A percentile compares a stretch with the other conserved stretches of the same genome.
Evolutionary conservation across 163 green algal genomes (phyloP).

Genomic region (Scenedesmus sp.): DNA sequence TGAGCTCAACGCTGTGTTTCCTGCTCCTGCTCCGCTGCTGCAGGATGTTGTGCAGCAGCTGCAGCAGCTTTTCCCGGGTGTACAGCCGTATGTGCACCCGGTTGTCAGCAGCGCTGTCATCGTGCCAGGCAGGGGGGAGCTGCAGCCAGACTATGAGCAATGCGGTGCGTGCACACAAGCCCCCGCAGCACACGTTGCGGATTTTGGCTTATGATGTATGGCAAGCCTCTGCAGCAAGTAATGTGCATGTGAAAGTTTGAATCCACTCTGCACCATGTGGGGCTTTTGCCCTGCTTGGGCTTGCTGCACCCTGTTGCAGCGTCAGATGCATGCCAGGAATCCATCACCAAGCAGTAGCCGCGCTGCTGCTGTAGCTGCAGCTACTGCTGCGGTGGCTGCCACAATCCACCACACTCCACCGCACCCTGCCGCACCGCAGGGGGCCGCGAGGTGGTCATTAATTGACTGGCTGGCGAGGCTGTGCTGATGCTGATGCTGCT

Average conservation of each 20-base stretch:
- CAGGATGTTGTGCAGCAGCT: constrained; percentile 34
- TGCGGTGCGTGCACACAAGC: constrained; percentile 14
- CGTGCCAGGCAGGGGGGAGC: constrained; percentile 19
- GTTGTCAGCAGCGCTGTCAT: constrained; percentile 32
- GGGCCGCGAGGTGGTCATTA: constrained; percentile 69
- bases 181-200: neutral
- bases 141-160: constrained; percentile 19
- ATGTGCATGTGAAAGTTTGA: no score
- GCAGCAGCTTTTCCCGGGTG: constrained; percentile 24
- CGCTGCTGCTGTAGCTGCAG: neutral
- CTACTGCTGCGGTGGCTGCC: neutral
- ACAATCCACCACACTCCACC: no score
- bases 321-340: no score
- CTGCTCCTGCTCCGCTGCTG: neutral
- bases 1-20: neutral
- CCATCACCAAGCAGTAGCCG: no score
- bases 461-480: constrained; percentile 62
- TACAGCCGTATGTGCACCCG: constrained; percentile 15
- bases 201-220: no score
- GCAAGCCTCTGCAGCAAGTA: no score
- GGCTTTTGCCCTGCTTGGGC: no score
- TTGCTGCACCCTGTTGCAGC: no score
- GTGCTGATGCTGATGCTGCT: neutral
- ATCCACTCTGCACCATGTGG: no score
- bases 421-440: neutral